A percentile compares a stretch with the other conserved stretches of the same genome.
Evolutionary conservation across 106 monocot species (phyloP).

Genomic region (Platanthera zijinensis): DNA sequence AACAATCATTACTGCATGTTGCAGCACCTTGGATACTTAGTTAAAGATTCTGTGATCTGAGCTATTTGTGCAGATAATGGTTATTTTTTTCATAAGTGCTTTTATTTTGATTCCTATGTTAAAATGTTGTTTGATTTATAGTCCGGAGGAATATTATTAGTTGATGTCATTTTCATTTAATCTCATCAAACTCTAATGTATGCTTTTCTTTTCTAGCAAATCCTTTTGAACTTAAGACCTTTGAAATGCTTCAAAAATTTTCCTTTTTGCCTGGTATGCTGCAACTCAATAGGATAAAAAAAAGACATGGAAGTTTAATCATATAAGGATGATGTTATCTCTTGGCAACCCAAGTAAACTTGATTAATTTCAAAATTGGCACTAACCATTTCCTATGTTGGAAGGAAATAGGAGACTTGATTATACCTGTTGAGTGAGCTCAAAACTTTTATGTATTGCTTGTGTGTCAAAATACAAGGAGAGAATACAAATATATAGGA

Average conservation of each 20-base stretch:
- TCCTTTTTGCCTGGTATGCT: not conserved
- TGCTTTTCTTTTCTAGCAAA: not conserved
- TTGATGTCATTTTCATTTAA: not conserved
- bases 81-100: not conserved
- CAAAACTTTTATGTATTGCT: too few relatives aligned
- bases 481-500: too few relatives aligned
- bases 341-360: not conserved
- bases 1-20: not conserved
- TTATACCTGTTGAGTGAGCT: too few relatives aligned
- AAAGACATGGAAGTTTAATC: not conserved
- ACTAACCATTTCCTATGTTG: not conserved
- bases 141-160: not conserved
- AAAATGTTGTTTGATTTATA: not conserved
- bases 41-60: not conserved
- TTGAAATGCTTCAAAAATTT: not conserved
- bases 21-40: not conserved
- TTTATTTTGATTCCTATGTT: not conserved
- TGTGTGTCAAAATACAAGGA: too few relatives aligned
- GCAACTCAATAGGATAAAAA: not conserved
- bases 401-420: too few relatives aligned
- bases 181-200: not conserved
- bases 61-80: not conserved
- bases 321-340: not conserved
- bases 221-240: not conserved
- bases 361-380: not conserved